These are phyloP conservation scores for Dalechampia spathulata DNA, from an alignment of 441 rosid species.

Conservation along the genomic window DNA sequence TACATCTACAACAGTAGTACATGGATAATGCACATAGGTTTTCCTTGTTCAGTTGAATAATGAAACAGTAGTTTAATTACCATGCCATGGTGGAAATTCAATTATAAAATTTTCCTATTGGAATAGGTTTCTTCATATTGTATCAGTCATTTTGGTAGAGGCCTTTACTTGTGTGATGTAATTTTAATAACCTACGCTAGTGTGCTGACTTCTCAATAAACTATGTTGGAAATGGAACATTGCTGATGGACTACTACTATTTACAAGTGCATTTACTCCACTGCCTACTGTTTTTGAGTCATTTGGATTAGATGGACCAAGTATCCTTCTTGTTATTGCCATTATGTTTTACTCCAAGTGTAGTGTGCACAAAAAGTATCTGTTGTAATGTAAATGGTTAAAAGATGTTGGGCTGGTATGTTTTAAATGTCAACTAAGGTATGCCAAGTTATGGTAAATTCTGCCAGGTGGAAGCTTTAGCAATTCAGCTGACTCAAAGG, in stretches of 20 bases:
- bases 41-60: not conserved
- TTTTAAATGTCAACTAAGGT: conserved; percentile 3
- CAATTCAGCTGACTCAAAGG: conserved; percentile 89
- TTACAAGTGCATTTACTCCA: not conserved
- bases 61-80: not conserved
- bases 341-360: not conserved
- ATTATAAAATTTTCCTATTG: too few relatives aligned
- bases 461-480: conserved; percentile 88
- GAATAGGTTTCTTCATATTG: too few relatives aligned
- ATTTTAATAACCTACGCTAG: too few relatives aligned
- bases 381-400: not conserved
- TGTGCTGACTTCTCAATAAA: too few relatives aligned
- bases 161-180: too few relatives aligned
- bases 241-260: not conserved
- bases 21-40: not conserved
- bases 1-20: not conserved
- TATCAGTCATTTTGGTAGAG: too few relatives aligned
- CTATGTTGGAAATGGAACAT: not conserved
- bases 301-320: not conserved
- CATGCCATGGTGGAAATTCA: not conserved
- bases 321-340: not conserved
- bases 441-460: conserved; percentile 17
- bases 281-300: not conserved
- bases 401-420: not conserved
- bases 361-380: not conserved